Percentiles rank a stretch among this genome's conserved stretches.
These are phyloP conservation scores for Litchi chinensis DNA, from an alignment of 345 rosid genomes.

Conservation along the genomic window DNA sequence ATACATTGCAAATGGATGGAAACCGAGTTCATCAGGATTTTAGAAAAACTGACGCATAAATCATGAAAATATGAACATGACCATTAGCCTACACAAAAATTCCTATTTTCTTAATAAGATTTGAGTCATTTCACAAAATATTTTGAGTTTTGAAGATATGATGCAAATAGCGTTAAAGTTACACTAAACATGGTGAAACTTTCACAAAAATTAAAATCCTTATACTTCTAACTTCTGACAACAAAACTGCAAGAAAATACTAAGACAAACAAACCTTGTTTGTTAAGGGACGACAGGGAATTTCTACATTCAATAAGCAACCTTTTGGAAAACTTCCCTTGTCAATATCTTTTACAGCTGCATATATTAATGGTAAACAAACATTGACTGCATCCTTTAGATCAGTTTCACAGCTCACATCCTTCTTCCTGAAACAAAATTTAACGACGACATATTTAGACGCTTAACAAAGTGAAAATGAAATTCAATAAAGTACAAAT, in stretches of 20 bases:
- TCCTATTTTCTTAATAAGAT: not conserved
- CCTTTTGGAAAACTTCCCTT: conserved; percentile 40
- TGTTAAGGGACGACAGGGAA: conserved; percentile 39
- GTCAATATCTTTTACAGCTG: conserved; percentile 45
- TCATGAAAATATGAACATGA: not conserved
- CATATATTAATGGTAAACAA: conserved; percentile 45
- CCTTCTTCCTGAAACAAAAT: conserved; percentile 37
- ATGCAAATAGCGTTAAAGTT: not conserved
- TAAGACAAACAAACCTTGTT: conserved; percentile 40
- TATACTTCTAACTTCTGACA: not conserved
- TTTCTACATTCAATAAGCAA: conserved; percentile 44
- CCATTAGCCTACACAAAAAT: not conserved
- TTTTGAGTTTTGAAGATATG: not conserved
- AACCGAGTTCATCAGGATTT: not conserved
- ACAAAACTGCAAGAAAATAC: not conserved
- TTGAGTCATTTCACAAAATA: not conserved
- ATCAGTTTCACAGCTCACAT: conserved; percentile 38
- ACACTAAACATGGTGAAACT: not conserved
- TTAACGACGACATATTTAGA: not conserved
- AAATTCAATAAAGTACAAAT: not conserved
- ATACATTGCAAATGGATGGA: not conserved
- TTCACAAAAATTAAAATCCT: not conserved
- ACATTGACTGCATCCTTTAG: conserved; percentile 45
- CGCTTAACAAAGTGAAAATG: not conserved
- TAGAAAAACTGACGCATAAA: not conserved